Base-by-base conservation (phyloP, 2,329 filamentous ascomycete genomes). In the Diaporthe australafricana region DNA sequence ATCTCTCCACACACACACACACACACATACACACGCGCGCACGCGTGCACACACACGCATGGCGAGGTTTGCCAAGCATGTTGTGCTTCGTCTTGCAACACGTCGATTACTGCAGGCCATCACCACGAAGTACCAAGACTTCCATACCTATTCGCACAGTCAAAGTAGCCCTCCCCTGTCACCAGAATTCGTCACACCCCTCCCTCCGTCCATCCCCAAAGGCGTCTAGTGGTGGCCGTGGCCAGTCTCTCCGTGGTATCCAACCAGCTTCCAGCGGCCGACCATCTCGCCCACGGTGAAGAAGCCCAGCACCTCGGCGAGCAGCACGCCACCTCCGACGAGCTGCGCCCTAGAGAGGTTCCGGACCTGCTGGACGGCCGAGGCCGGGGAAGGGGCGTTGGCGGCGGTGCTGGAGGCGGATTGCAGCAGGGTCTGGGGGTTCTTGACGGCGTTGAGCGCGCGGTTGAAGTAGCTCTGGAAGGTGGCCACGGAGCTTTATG, bases 261-360 rank as follows among this genome's bases (percentile, higher is more conserved):
- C 96, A 78, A 99, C 88, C 78, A 99, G 84, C 93, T 99, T 98
- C 87, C 96, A 91, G 80, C 95, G 90, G 79, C 96, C 96, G 79
- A 99, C 91, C 84, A 99, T 98, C 89, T 98, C 95, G 76, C 96
- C 96, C 70, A 98, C 90, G 74, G 95, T 97, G 89, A 98, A 99
- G 90, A 99, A 99, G 74, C 96, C 96, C 77, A 99, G 85, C 65
- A 94, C 89, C 86, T 99, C 96, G 70, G 95, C 95, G 60, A 88
- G 84, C 74, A 98, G 86, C 73, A 99, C 93, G 77, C 93, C 94
- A 73, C 89, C 92, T 68, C 92, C 84, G 70, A 89, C 88, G 77
- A 96, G 82, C 83, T 97, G 92, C 77, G 90, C 87, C 76, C 85
- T 87, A 83, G 90, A 92, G 79, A 96, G 78, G 85, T 91, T 93